Conservation (phyloP, 495 filamentous ascomycete species). For the Daldinia decipiens region DNA sequence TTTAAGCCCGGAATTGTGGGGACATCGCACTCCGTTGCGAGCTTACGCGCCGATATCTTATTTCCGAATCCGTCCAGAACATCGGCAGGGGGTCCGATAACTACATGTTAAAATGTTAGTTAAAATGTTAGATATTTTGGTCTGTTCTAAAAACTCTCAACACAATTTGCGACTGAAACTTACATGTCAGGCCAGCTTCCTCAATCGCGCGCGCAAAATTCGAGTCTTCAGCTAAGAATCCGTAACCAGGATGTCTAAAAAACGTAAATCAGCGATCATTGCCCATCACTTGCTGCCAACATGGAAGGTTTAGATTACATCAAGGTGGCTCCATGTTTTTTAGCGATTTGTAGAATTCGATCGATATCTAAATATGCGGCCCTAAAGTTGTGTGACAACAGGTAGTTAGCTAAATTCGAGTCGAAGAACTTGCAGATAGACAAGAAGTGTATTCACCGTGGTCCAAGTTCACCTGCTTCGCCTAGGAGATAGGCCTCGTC, state of each 20-base stretch:
- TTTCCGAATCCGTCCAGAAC: background rate
- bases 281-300: background rate
- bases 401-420: background rate
- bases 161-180: background rate
- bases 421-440: background rate
- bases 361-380: background rate
- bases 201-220: background rate
- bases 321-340: background rate
- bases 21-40: background rate
- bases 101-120: background rate
- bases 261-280: background rate
- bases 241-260: background rate
- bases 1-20: slow-evolving; percentile 1
- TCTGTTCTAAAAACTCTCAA: background rate
- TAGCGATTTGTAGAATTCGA: background rate
- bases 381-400: background rate
- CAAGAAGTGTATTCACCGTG: background rate
- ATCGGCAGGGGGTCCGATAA: background rate
- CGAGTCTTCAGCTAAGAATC: background rate
- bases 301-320: background rate
- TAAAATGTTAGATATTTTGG: background rate
- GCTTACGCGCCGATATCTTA: background rate
- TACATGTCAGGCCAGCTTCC: background rate
- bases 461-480: slow-evolving; percentile 1
- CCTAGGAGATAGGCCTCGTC: slow-evolving; percentile 3